Conservation (phyloP, 225 moss, liverwort and hornwort genomes). For the Ulota crispa region DNA sequence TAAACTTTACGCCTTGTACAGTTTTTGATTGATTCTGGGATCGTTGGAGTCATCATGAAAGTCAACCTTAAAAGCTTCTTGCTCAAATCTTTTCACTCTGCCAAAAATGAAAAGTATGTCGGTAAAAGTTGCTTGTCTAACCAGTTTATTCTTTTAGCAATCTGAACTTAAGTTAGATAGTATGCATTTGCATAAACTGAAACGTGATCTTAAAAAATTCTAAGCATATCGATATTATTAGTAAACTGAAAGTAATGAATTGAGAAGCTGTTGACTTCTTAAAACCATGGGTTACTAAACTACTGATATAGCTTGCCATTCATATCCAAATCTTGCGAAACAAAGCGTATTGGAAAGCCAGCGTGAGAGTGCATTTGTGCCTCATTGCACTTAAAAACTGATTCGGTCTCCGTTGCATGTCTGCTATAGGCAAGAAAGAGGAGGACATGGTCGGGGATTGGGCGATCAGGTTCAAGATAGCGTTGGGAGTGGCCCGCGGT, state of each 20-base stretch:
- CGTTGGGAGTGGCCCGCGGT: slow-evolving; percentile 48
- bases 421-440: slow-evolving; percentile 17
- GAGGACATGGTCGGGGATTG: slow-evolving; percentile 28
- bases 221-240: too few relatives aligned
- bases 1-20: background rate
- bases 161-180: background rate
- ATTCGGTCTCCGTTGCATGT: background rate
- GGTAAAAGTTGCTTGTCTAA: background rate
- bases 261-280: background rate
- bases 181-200: background rate
- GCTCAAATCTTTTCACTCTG: background rate
- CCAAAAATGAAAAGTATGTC: background rate
- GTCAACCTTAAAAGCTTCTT: background rate
- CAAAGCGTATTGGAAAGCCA: background rate
- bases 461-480: slow-evolving; percentile 40
- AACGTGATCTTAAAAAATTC: background rate
- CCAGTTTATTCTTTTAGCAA: background rate
- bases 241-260: background rate
- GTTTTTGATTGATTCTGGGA: background rate
- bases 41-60: background rate
- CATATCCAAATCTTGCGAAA: background rate
- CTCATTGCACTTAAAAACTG: background rate
- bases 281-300: background rate
- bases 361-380: too few relatives aligned
- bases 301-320: background rate